Evolutionary conservation across 768 basidiomycete genomes (phyloP), one percentile per base, ranked within the genome.

Genomic region (Gloeopeniophorella convolvens): DNA sequence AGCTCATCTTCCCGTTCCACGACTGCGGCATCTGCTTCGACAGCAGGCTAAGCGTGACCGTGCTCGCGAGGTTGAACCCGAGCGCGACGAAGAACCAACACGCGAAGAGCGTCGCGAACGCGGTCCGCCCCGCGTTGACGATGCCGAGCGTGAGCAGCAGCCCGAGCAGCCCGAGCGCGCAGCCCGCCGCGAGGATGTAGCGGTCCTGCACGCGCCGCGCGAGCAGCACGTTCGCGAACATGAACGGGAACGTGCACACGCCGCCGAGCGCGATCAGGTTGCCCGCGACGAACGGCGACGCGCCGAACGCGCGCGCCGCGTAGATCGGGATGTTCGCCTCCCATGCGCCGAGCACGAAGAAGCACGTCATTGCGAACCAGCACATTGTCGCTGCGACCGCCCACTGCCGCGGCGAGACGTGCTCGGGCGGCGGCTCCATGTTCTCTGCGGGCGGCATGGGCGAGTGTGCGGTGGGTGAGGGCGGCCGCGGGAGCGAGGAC

Each of bases 211-310:
- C 65, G 42, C 76, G 76, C 20, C 72, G 72, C 3, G 80, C 77
- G 52, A 79, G 66, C 61, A 76, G 63, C 50, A 85, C 68, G 64
- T 82, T 84, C 24, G 71, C 58, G 51, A 83, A 68, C 46, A 85
- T 78, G 70, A 86, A 83, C 3, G 84, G 83, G 62, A 85, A 76
- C 26, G 77, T 71, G 20, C 72, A 68, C 23, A 77, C 66, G 9
- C 81, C 84, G 15, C 82, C 82, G 10, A 85, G 72, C 21, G 79
- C 82, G 63, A 85, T 81, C 65, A 83, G 79, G 65, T 84, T 84
- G 7, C 80, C 84, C 3, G 82, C 79, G 15, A 73, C 70, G 59
- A 75, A 83, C 1, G 82, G 83, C 12, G 76, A 72, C 71, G 77
- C 83, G 59, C 71, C 61, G 60, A 83, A 75, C 16, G 64, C 59